A percentile compares a stretch with the other conserved stretches of the same genome.
Conservation (phyloP, 1,284 basidiomycete species). For the Marasmius oreades region DNA sequence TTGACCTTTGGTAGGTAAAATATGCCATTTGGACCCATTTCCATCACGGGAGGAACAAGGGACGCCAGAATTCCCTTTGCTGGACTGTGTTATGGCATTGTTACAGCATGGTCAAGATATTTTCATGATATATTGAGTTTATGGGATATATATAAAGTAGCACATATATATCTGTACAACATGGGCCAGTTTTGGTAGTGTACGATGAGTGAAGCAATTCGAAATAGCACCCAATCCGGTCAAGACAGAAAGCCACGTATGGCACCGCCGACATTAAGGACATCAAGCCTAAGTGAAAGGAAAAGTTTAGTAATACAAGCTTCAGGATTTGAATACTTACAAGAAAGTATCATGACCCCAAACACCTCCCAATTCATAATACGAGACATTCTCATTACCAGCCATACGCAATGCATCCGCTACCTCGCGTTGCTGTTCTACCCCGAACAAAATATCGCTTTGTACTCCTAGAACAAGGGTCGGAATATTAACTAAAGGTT, state of each 20-base stretch:
- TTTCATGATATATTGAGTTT: too few relatives aligned
- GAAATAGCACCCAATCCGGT: background rate
- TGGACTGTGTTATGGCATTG: too few relatives aligned
- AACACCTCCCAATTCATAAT: constrained; percentile 97
- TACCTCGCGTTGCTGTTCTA: constrained; percentile 95
- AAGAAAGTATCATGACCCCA: constrained; percentile 99
- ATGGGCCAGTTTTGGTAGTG: background rate
- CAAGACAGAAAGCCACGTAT: constrained; percentile 46
- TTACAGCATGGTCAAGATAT: too few relatives aligned
- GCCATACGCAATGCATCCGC: constrained; percentile 90
- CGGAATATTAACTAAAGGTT: constrained; percentile 76
- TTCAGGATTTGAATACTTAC: constrained; percentile 28
- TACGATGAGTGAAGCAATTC: background rate
- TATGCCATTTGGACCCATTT: too few relatives aligned
- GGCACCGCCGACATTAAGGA: constrained; percentile 46
- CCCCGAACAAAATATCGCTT: constrained; percentile 94
- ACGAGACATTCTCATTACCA: constrained; percentile 86
- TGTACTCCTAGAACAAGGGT: constrained; percentile 92
- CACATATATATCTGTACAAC: too few relatives aligned
- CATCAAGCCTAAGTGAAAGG: constrained; percentile 35
- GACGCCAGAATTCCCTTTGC: too few relatives aligned
- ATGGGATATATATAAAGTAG: too few relatives aligned
- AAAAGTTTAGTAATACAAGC: constrained; percentile 4
- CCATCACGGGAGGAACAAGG: too few relatives aligned
- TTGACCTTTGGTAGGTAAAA: too few relatives aligned